A percentile compares a stretch with the other conserved stretches of the same genome.
These are phyloP conservation scores for Ogataea degrootiae DNA, from an alignment of 805 yeast species.

Conservation along the genomic window DNA sequence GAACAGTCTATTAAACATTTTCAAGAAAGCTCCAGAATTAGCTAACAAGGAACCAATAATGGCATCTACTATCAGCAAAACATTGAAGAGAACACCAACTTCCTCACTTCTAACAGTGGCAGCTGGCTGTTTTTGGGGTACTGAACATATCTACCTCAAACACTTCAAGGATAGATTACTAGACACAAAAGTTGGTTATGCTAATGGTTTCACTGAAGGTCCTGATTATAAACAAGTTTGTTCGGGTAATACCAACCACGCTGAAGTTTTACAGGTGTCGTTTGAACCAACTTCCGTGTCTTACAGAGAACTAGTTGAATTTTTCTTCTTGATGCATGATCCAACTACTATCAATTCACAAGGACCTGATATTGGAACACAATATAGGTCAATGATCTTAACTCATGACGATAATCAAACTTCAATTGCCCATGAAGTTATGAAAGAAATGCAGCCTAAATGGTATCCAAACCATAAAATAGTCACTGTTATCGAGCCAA, in stretches of 20 bases:
- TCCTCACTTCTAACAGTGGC: constrained; percentile 53
- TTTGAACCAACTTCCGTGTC: constrained; percentile 67
- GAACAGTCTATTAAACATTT: background rate
- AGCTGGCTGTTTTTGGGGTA: constrained; percentile 84
- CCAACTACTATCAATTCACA: constrained; percentile 82
- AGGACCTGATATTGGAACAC: constrained; percentile 87
- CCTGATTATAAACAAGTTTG: constrained; percentile 75
- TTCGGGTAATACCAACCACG: constrained; percentile 67
- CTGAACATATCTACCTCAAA: constrained; percentile 76
- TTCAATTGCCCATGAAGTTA: constrained; percentile 33
- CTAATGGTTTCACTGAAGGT: constrained; percentile 58
- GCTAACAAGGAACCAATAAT: background rate
- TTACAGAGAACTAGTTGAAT: constrained; percentile 62
- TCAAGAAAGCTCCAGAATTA: background rate
- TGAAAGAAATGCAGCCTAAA: constrained; percentile 55
- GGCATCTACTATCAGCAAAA: constrained; percentile 18
- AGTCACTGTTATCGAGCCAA: constrained; percentile 65
- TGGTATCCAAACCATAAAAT: constrained; percentile 74
- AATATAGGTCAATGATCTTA: constrained; percentile 82
- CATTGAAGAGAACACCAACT: constrained; percentile 29
- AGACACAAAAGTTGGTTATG: constrained; percentile 84
- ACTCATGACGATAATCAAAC: constrained; percentile 51
- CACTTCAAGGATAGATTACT: constrained; percentile 60
- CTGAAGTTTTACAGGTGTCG: constrained; percentile 80
- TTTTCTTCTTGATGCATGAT: constrained; percentile 90